Evolutionary conservation across 2,329 filamentous ascomycete genomes (phyloP).

Genomic region (Exophiala bonariae): DNA sequence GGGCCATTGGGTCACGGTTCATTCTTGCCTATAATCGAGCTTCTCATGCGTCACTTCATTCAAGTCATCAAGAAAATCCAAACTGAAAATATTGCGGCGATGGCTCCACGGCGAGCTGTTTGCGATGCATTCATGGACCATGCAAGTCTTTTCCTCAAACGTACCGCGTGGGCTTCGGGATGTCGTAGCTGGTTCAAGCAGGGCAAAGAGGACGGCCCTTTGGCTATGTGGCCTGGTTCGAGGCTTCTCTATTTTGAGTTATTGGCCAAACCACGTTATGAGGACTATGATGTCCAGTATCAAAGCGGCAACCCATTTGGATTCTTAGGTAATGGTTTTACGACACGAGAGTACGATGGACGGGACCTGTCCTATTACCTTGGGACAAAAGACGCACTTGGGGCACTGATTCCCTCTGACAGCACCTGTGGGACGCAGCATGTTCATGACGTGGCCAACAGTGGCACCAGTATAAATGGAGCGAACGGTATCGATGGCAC

Average conservation of each 20-base stretch:
- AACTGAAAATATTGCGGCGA: constrained; percentile 20
- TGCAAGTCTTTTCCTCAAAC: constrained; percentile 39
- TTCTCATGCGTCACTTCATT: constrained; percentile 23
- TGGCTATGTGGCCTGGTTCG: constrained; percentile 39
- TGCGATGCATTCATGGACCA: constrained; percentile 37
- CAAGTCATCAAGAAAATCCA: constrained; percentile 29
- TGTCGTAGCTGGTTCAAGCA: constrained; percentile 22
- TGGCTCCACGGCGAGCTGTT: constrained; percentile 25
- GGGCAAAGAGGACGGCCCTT: constrained; percentile 25
- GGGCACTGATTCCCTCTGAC: constrained; percentile 9
- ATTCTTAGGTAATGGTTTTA: constrained; percentile 46
- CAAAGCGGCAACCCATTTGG: constrained; percentile 40
- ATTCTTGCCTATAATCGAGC: constrained; percentile 29
- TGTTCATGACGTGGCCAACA: too few relatives aligned
- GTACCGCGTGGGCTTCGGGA: constrained; percentile 18
- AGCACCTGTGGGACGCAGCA: neutral
- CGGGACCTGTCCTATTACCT: constrained; percentile 49
- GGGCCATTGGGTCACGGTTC: constrained; percentile 30
- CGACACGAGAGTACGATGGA: constrained; percentile 46
- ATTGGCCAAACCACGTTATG: constrained; percentile 37
- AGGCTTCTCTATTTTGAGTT: constrained; percentile 41
- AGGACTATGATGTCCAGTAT: constrained; percentile 43
- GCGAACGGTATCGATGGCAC: too few relatives aligned
- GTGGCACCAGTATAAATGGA: neutral
- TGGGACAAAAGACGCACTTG: constrained; percentile 34